These are phyloP conservation scores for Plantago elongata DNA, from an alignment of 257 asterid species.

Conservation along the genomic window DNA sequence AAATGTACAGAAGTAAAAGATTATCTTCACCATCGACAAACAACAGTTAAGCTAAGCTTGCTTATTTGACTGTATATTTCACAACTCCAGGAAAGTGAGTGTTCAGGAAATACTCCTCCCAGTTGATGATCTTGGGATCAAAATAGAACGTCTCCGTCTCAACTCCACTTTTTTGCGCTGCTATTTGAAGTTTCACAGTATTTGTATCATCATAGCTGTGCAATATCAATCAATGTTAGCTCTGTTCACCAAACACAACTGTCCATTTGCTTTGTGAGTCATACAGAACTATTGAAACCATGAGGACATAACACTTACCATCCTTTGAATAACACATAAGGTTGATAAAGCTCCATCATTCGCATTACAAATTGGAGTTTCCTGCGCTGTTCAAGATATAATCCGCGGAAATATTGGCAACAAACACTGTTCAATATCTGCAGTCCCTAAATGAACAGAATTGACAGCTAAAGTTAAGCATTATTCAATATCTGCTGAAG, in stretches of 20 bases:
- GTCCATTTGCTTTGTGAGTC: neutral
- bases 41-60: no score
- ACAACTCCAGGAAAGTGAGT: conserved; percentile 73
- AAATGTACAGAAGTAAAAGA: no score
- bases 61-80: conserved; percentile 49
- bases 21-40: no score
- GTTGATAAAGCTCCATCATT: conserved; percentile 63
- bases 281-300: neutral
- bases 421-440: conserved; percentile 51
- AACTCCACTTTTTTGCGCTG: conserved; percentile 28
- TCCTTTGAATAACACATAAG: conserved; percentile 84
- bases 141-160: conserved; percentile 48
- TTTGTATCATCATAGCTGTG: conserved; percentile 73
- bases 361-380: conserved; percentile 56
- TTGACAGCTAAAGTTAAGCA: neutral
- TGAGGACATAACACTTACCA: conserved; percentile 41
- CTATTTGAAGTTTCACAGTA: conserved; percentile 52
- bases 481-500: neutral
- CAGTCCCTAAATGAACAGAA: conserved; percentile 40
- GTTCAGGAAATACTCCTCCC: conserved; percentile 74
- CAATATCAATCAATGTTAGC: neutral
- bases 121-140: conserved; percentile 61
- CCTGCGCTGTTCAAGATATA: conserved; percentile 38
- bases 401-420: conserved; percentile 55
- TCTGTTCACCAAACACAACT: neutral